Base-by-base conservation (phyloP, 148 eudicot genomes). In the Camellia granthamiana region DNA sequence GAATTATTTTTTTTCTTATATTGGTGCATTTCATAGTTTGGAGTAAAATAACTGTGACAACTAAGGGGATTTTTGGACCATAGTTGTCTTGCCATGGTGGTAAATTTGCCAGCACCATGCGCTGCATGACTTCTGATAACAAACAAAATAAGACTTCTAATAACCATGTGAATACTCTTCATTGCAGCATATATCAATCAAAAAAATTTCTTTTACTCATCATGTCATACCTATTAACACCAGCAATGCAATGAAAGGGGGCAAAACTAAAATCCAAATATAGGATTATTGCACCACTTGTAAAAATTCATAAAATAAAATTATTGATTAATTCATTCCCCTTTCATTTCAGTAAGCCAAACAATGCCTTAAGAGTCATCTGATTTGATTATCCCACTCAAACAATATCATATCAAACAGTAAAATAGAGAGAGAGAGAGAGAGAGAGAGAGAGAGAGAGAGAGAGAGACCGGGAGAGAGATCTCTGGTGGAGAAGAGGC, bases 401-500 rank as follows among this genome's bases (percentile, higher is more conserved):
- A 21, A 19, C 30, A 41, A 16, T 16, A 16, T 55, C 68, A 79
- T 12, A 43, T 30, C 55, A 67, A 10, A 54, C 3, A 58, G 38
- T 30, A 68, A 67, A 10, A 54, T 10, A 58, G 16, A 63, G 30
- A 23, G 30, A 23, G 2, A 13, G 16, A 63, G 2, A 13, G 16
- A 63, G 2, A 18, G 30, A 19, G 4, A 16, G 67, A 49, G n/a
- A 13, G 2, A 65, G 3, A 7, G 13, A 52, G 15, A 77, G 60
- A 64, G 61, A 58, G 79, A 81, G 65, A 80, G 60, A 93, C 97
- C 98, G 89, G 94, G 93, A 77, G 83, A 86, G 74, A 95, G 92
- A 73, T 91, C 84, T 10, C 87, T 88, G 77, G 82, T 47, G 82
- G 94, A 72, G 82, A 90, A 79, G 69, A 95, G 89, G 81, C 88